Evolutionary conservation across 2,329 filamentous ascomycete genomes (phyloP).

Genomic region (Aureobasidium melanogenum): DNA sequence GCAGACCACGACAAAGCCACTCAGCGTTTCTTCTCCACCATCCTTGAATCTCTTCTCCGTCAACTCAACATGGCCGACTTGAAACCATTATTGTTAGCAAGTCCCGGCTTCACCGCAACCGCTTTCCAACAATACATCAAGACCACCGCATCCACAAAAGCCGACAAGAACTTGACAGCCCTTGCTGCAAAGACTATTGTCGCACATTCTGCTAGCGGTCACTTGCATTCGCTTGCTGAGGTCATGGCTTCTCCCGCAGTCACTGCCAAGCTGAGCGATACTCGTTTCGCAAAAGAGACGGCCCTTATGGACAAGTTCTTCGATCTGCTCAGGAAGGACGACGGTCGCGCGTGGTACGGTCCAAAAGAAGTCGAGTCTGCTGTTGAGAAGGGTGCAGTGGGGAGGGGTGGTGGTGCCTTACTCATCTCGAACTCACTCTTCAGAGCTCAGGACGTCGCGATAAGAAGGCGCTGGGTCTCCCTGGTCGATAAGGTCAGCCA

Average conservation of each 20-base stretch:
- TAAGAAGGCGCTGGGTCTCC: slow-evolving; percentile 69
- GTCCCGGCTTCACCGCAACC: slow-evolving; percentile 76
- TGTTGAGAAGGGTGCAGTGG: slow-evolving; percentile 79
- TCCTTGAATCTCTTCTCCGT: slow-evolving; percentile 64
- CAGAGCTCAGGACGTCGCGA: slow-evolving; percentile 67
- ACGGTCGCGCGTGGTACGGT: slow-evolving; percentile 87
- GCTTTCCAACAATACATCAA: slow-evolving; percentile 72
- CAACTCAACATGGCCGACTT: slow-evolving; percentile 65
- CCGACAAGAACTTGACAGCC: slow-evolving; percentile 61
- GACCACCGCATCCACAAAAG: slow-evolving; percentile 50
- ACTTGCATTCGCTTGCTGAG: slow-evolving; percentile 80
- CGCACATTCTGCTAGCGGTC: slow-evolving; percentile 76
- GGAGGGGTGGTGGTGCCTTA: slow-evolving; percentile 72
- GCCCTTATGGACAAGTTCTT: slow-evolving; percentile 77
- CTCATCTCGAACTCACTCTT: slow-evolving; percentile 85
- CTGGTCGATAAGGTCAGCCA: slow-evolving; percentile 83
- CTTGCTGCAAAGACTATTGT: slow-evolving; percentile 58
- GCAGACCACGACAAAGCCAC: slow-evolving; percentile 53
- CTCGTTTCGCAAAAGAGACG: slow-evolving; percentile 80
- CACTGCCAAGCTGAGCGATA: slow-evolving; percentile 67
- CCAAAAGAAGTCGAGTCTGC: slow-evolving; percentile 72
- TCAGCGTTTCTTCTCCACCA: slow-evolving; percentile 65
- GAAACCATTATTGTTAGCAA: slow-evolving; percentile 72
- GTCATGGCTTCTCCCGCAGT: slow-evolving; percentile 76
- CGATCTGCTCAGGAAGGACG: slow-evolving; percentile 68